Percentiles rank a stretch among this genome's conserved stretches.
phyloP scores from a whole-genome alignment of 2,329 filamentous ascomycete species.

The Aspergillus brasiliensis region DNA sequence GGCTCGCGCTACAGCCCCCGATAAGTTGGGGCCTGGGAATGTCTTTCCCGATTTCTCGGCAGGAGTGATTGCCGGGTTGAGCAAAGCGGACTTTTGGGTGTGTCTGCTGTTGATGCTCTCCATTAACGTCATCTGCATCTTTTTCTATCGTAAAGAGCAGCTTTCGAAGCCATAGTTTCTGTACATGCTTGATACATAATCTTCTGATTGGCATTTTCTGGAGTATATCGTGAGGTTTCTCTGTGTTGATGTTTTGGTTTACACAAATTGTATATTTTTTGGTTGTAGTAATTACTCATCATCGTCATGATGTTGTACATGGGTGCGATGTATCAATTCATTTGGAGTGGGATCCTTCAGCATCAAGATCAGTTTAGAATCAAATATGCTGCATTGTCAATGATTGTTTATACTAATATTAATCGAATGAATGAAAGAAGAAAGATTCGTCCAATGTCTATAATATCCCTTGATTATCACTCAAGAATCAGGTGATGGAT shows the following conservation, averaged over 20 bases:
- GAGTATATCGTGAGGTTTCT: not conserved
- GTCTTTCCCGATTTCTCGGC: constrained; percentile 58
- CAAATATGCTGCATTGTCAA: too few species aligned
- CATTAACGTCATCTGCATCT: constrained; percentile 16
- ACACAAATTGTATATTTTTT: not conserved
- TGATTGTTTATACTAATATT: too few species aligned
- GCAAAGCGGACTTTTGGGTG: constrained; percentile 48
- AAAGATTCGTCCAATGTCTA: too few species aligned
- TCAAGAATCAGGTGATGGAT: too few species aligned
- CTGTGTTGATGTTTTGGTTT: not conserved
- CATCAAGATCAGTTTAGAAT: too few species aligned
- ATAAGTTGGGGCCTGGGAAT: constrained; percentile 60
- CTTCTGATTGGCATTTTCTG: not conserved
- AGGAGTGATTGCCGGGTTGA: not conserved
- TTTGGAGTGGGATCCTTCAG: too few species aligned
- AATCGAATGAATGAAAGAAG: too few species aligned
- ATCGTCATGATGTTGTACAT: not conserved
- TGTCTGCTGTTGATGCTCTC: constrained; percentile 31
- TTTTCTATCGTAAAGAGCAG: constrained; percentile 48
- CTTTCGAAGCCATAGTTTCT: constrained; percentile 41
- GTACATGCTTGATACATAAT: not conserved
- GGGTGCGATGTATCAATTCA: too few species aligned
- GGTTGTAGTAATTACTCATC: too few species aligned
- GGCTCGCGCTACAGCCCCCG: constrained; percentile 61
- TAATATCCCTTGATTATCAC: too few species aligned